These are phyloP conservation scores for Moricandia arvensis DNA, from an alignment of 345 rosid species.

Conservation along the genomic window DNA sequence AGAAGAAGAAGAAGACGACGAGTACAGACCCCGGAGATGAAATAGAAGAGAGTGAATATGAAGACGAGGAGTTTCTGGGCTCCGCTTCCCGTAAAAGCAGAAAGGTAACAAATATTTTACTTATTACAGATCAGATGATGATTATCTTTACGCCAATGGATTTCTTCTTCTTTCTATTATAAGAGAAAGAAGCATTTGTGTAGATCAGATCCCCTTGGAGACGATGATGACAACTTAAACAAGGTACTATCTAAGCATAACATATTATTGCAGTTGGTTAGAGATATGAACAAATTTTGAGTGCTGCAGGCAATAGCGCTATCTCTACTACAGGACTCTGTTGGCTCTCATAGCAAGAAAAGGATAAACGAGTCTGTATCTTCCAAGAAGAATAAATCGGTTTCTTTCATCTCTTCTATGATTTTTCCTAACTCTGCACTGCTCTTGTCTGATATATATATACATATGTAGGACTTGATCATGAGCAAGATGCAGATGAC, in stretches of 20 bases:
- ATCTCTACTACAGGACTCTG: constrained; percentile 52
- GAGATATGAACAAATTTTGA: neutral
- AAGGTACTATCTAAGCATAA: constrained; percentile 41
- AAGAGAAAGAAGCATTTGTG: constrained; percentile 39
- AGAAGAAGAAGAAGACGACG: constrained; percentile 55
- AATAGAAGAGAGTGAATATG: constrained; percentile 28
- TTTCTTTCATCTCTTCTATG: constrained; percentile 9
- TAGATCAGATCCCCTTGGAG: constrained; percentile 39
- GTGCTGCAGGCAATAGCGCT: constrained; percentile 66
- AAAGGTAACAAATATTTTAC: neutral
- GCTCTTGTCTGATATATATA: neutral
- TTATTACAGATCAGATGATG: neutral
- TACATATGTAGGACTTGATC: constrained; percentile 42
- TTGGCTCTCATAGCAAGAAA: constrained; percentile 35
- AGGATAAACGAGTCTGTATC: constrained; percentile 34
- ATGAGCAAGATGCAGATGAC: constrained; percentile 73
- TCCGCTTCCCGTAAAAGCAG: neutral
- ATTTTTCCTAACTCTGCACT: neutral
- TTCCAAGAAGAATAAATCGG: constrained; percentile 52
- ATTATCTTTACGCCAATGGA: too few relatives aligned
- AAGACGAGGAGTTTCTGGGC: constrained; percentile 41
- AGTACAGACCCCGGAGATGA: constrained; percentile 57
- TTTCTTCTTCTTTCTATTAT: neutral
- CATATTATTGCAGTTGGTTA: neutral
- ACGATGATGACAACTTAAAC: constrained; percentile 41